phyloP scores from a whole-genome alignment of 345 rosid species.

The Clausena lansium region DNA sequence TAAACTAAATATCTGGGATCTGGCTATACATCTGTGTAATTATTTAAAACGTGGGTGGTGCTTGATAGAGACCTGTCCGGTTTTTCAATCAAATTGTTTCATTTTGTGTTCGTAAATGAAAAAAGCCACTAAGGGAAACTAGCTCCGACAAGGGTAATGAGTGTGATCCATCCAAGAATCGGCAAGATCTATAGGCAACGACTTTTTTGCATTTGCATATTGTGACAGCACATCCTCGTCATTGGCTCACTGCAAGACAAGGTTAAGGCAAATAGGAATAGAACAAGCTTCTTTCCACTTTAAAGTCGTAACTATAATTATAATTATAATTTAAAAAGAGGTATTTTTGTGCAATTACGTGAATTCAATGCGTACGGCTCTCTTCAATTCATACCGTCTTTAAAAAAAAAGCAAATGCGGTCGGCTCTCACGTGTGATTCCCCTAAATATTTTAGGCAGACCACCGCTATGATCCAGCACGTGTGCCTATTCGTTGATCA shows the following conservation, averaged over 20 bases:
- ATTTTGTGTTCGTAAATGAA: neutral
- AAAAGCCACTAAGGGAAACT: too few species aligned
- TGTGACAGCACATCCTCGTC: neutral
- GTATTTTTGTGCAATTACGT: neutral
- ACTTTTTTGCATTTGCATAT: neutral
- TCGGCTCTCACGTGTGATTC: neutral
- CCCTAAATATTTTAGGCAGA: neutral
- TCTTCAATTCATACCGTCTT: too few species aligned
- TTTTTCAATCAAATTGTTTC: neutral
- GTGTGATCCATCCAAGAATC: neutral
- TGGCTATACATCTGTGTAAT: too few species aligned
- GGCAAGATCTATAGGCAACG: neutral
- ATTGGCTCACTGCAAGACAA: neutral
- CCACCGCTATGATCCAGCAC: neutral
- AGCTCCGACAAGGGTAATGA: neutral
- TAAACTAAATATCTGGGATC: too few species aligned
- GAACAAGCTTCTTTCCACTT: too few species aligned
- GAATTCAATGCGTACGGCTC: neutral
- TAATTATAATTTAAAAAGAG: too few species aligned
- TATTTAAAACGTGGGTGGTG: neutral
- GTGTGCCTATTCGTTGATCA: neutral
- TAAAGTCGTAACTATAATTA: too few species aligned
- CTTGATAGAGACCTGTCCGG: neutral
- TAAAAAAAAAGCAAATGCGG: too few species aligned
- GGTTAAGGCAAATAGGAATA: too few species aligned